phyloP scores from a whole-genome alignment of 768 basidiomycete species.

The Naganishia kalamii region DNA sequence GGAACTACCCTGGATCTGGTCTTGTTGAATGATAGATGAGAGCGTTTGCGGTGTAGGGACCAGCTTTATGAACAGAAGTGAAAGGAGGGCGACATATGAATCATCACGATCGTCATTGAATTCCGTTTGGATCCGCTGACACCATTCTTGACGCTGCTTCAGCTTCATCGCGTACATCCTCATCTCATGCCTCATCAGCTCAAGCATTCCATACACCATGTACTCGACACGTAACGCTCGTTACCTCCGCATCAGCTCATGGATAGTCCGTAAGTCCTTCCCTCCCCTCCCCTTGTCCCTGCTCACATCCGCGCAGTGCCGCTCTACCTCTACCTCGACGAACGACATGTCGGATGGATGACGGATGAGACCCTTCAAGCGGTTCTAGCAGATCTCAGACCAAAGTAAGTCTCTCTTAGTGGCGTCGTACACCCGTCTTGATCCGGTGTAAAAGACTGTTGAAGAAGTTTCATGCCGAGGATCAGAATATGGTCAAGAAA shows the following conservation, averaged over 20 bases:
- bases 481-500: slow-evolving; percentile 51
- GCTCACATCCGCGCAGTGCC: slow-evolving; percentile 51
- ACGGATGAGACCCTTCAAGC: slow-evolving; percentile 70
- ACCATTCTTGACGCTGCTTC: no score
- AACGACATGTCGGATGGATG: slow-evolving; percentile 83
- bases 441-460: slow-evolving; percentile 48
- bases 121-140: no score
- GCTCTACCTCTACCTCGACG: slow-evolving; percentile 80
- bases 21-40: no score
- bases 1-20: no score
- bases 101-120: no score
- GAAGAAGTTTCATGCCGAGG: slow-evolving; percentile 28
- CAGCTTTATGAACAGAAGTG: no score
- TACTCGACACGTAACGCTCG: slow-evolving; percentile 70
- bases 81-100: no score
- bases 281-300: background rate
- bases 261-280: slow-evolving; percentile 25
- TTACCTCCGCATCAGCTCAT: slow-evolving; percentile 57
- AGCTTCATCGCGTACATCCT: no score
- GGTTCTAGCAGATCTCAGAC: slow-evolving; percentile 71
- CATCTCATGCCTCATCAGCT: no score
- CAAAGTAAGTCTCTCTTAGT: slow-evolving; percentile 52
- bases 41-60: no score
- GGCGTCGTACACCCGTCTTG: slow-evolving; percentile 45
- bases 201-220: no score